phyloP scores from a whole-genome alignment of 371 early-diverging fungal species.

The Apophysomyces trapeziformis region DNA sequence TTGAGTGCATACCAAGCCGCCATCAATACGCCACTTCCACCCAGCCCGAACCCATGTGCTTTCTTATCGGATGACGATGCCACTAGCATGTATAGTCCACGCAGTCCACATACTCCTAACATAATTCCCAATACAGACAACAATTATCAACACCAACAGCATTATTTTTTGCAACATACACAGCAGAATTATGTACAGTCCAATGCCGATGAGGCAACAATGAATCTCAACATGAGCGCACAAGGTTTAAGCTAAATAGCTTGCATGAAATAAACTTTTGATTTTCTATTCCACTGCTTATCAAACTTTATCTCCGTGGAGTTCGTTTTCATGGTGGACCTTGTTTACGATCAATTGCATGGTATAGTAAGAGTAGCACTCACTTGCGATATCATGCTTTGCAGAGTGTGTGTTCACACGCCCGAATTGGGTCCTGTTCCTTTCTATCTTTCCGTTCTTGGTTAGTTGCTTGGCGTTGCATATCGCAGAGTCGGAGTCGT shows the following conservation, averaged over 20 bases:
- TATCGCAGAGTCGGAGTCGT: too few species aligned
- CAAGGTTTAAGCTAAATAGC: neutral
- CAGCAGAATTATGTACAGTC: slow-evolving; percentile 6
- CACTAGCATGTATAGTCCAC: slow-evolving; percentile 22
- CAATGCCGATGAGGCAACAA: neutral
- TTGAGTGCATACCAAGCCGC: slow-evolving; percentile 21
- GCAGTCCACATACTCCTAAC: slow-evolving; percentile 26
- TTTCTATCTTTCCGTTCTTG: too few species aligned
- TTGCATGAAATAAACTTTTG: neutral
- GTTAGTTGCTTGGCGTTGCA: too few species aligned
- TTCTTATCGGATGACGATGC: slow-evolving; percentile 29
- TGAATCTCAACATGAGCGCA: neutral
- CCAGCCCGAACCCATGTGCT: slow-evolving; percentile 27
- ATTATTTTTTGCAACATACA: slow-evolving; percentile 1
- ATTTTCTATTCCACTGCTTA: too few species aligned
- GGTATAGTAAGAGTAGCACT: too few species aligned
- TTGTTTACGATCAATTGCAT: too few species aligned
- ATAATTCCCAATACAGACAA: neutral
- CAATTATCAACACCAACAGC: slow-evolving; percentile 1
- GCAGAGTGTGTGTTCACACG: too few species aligned
- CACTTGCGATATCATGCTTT: too few species aligned
- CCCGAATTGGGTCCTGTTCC: too few species aligned
- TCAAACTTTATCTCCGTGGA: too few species aligned
- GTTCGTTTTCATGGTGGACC: too few species aligned
- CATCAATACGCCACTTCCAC: slow-evolving; percentile 25